Evolutionary conservation across 2,329 filamentous ascomycete genomes (phyloP).

Genomic region (Arthrobotrys entomopaga): DNA sequence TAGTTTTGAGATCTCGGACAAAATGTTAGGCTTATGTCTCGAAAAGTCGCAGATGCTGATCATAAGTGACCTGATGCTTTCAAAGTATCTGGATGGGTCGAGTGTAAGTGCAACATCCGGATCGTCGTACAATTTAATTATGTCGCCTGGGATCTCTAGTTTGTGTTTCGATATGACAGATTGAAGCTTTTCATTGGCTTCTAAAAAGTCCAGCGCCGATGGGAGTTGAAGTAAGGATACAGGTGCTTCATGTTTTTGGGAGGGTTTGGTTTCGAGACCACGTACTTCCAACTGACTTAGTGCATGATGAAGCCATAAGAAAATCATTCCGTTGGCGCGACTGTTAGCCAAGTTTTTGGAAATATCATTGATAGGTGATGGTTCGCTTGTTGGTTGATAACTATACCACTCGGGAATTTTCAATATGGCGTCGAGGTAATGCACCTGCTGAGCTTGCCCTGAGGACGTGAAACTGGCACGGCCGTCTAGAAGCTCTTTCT

Average conservation of each 20-base stretch:
- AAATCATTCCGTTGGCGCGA: not conserved
- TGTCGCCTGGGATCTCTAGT: not conserved
- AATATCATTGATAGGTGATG: not conserved
- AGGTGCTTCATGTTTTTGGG: too few species aligned
- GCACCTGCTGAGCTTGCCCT: not conserved
- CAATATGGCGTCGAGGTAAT: not conserved
- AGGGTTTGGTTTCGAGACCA: too few species aligned
- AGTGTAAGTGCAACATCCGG: not conserved
- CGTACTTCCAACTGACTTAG: not conserved
- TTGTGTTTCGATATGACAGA: not conserved
- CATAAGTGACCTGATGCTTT: not conserved
- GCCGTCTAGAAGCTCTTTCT: not conserved
- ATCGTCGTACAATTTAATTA: not conserved
- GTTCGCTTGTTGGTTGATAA: not conserved
- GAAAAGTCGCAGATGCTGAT: not conserved
- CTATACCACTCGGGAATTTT: not conserved
- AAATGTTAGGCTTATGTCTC: not conserved
- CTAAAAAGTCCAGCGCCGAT: not conserved
- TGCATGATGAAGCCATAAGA: not conserved
- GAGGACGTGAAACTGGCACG: not conserved
- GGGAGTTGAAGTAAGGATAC: too few species aligned
- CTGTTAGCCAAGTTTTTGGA: not conserved
- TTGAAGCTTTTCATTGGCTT: not conserved
- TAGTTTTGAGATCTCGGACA: not conserved
- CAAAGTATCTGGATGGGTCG: not conserved